A percentile compares a stretch with the other conserved stretches of the same genome.
Conservation (phyloP, 2,329 filamentous ascomycete genomes). For the Aspergillus viridinutans region DNA sequence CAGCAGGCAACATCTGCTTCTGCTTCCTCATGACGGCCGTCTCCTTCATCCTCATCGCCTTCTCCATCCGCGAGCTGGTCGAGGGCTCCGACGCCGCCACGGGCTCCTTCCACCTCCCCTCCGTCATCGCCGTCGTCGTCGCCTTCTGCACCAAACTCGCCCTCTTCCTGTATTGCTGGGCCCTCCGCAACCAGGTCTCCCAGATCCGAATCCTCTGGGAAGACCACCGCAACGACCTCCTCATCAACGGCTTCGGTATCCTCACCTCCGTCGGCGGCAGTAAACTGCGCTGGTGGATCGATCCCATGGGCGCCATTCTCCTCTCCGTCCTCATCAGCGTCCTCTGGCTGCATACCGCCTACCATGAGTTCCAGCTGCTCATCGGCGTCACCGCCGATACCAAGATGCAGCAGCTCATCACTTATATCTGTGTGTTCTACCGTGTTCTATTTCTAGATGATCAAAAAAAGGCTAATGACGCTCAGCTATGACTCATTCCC, state of each 20-base stretch:
- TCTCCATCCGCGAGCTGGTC: constrained; percentile 69
- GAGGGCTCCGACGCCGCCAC: constrained; percentile 45
- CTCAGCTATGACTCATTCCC: constrained; percentile 75
- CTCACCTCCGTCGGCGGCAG: constrained; percentile 85
- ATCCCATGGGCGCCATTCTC: constrained; percentile 84
- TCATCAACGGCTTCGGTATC: constrained; percentile 92
- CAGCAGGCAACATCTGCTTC: constrained; percentile 91
- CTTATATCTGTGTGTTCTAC: constrained; percentile 68
- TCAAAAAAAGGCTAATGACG: background rate
- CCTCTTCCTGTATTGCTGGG: constrained; percentile 90
- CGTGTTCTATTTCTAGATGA: no score
- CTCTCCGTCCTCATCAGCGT: constrained; percentile 72
- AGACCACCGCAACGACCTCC: constrained; percentile 94
- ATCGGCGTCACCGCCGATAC: constrained; percentile 85
- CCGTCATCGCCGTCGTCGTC: constrained; percentile 76
- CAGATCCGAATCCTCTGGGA: constrained; percentile 93
- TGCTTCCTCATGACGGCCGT: constrained; percentile 95
- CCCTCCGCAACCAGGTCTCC: constrained; percentile 82
- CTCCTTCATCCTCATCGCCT: constrained; percentile 86
- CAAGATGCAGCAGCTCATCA: constrained; percentile 86
- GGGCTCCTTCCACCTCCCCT: constrained; percentile 71
- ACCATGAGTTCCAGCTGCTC: constrained; percentile 82
- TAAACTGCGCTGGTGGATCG: constrained; percentile 90
- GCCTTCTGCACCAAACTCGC: constrained; percentile 80
- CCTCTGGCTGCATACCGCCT: constrained; percentile 82